These are phyloP conservation scores for Oryza nivara DNA, from an alignment of 176 grass and related monocot genomes.

Conservation along the genomic window DNA sequence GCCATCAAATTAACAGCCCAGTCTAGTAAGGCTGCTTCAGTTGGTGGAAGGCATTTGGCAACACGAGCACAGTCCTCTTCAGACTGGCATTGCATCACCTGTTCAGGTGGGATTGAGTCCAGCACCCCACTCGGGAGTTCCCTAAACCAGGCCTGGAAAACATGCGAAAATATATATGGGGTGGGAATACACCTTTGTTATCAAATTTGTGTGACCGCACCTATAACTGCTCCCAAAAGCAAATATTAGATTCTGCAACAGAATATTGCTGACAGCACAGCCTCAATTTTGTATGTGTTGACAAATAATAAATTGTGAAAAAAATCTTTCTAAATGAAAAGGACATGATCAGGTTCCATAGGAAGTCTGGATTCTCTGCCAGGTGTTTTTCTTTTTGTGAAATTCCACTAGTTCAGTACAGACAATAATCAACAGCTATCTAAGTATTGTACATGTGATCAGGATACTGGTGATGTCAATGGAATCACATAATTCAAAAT, in stretches of 20 bases:
- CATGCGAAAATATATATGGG: background rate
- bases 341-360: conserved; percentile 19
- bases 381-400: background rate
- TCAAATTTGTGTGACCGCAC: background rate
- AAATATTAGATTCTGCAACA: conserved; percentile 23
- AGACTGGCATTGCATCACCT: conserved; percentile 83
- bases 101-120: conserved; percentile 70
- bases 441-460: background rate
- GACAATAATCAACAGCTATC: background rate
- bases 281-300: conserved; percentile 26
- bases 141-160: conserved; percentile 86
- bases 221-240: conserved; percentile 19
- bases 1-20: conserved; percentile 93
- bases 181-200: conserved; percentile 20
- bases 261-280: background rate
- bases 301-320: conserved; percentile 12
- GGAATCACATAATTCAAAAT: conserved; percentile 12
- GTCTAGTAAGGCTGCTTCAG: conserved; percentile 71
- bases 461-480: conserved; percentile 6
- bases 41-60: conserved; percentile 52
- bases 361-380: conserved; percentile 4
- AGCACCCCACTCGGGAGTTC: conserved; percentile 68
- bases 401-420: conserved; percentile 18
- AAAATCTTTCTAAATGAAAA: conserved; percentile 28
- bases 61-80: conserved; percentile 66